phyloP scores from a whole-genome alignment of 345 rosid species.

The Euphorbia peplus region DNA sequence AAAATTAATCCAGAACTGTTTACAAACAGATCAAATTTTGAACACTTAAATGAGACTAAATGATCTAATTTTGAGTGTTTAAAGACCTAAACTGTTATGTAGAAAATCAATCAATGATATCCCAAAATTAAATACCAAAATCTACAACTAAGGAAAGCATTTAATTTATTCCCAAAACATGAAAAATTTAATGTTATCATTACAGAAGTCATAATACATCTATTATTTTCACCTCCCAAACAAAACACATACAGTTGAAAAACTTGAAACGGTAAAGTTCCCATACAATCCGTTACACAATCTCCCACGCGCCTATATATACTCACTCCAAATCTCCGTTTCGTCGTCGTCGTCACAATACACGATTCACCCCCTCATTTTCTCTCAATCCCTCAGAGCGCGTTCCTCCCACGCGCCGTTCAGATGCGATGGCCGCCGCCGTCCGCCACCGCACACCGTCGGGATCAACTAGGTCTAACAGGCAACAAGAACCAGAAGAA shows the following conservation, averaged over 20 bases:
- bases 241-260: background rate
- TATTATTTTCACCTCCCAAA: background rate
- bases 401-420: background rate
- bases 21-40: too few relatives aligned
- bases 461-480: slow-evolving; percentile 30
- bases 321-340: background rate
- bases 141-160: too few relatives aligned
- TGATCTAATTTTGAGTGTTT: too few relatives aligned
- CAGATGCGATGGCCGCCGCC: slow-evolving; percentile 13
- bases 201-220: background rate
- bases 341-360: background rate
- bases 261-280: background rate
- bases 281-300: background rate
- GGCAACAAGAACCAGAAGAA: slow-evolving; percentile 31
- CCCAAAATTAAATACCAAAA: too few relatives aligned
- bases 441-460: slow-evolving; percentile 42
- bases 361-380: background rate
- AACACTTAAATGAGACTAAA: too few relatives aligned
- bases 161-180: background rate
- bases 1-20: too few relatives aligned
- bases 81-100: too few relatives aligned
- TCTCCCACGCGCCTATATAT: background rate
- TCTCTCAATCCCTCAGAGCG: background rate
- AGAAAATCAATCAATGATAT: too few relatives aligned
- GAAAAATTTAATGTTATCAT: background rate